These are phyloP conservation scores for Monilinia aucupariae DNA, from an alignment of 2,329 filamentous ascomycete species.

Conservation along the genomic window DNA sequence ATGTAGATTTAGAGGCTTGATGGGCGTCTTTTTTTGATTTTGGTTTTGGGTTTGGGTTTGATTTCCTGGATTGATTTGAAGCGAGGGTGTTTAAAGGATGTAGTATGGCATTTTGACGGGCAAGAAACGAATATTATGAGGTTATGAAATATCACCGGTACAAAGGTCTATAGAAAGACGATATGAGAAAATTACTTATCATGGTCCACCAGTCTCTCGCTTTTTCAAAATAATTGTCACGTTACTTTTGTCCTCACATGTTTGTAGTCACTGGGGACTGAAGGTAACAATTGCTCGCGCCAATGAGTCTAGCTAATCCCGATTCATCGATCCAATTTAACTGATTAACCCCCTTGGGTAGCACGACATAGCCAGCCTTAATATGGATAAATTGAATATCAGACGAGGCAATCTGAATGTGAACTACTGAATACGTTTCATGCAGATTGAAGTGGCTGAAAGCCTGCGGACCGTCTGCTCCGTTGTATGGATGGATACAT, in stretches of 20 bases:
- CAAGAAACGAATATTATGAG: not conserved
- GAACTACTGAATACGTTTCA: not conserved
- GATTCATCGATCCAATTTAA: not conserved
- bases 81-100: not conserved
- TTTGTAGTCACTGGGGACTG: too few species aligned
- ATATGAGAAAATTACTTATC: too few species aligned
- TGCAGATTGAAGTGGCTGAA: not conserved
- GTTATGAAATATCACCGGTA: not conserved
- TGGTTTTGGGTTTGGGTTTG: not conserved
- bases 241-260: too few species aligned
- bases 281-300: too few species aligned
- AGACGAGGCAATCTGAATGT: too few species aligned
- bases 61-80: not conserved
- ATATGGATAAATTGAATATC: not conserved
- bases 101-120: not conserved
- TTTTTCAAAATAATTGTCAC: too few species aligned
- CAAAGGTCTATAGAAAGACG: too few species aligned
- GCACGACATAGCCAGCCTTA: not conserved
- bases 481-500: too few species aligned
- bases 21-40: not conserved
- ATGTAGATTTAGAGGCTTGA: constrained; percentile 11
- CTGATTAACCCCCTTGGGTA: not conserved
- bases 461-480: not conserved
- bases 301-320: too few species aligned
- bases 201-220: too few species aligned